Percentiles rank a stretch among this genome's conserved stretches.
phyloP scores from a whole-genome alignment of 331 rosid species.

The Spiraea crenata region DNA sequence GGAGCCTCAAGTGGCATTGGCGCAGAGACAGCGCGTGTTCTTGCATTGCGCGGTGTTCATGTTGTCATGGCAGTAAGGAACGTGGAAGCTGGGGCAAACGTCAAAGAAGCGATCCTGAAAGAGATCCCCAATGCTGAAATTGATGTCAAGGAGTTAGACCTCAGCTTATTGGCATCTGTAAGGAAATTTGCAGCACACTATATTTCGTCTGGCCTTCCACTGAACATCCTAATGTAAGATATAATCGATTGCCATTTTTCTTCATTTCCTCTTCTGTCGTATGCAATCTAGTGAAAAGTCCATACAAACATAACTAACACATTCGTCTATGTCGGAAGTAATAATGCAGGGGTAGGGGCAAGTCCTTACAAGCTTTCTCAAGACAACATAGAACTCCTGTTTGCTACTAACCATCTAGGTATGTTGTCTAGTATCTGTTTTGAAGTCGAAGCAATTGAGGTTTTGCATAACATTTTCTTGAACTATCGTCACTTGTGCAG shows the following conservation, averaged over 20 bases:
- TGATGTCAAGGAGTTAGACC: slow-evolving; percentile 15
- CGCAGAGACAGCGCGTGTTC: slow-evolving; percentile 6
- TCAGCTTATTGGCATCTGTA: slow-evolving; percentile 12
- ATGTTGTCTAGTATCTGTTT: not conserved
- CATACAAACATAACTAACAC: not conserved
- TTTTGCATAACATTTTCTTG: no score
- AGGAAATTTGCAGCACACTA: slow-evolving; percentile 9
- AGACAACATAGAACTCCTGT: slow-evolving; percentile 5
- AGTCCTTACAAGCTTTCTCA: not conserved
- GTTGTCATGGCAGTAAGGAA: slow-evolving; percentile 16
- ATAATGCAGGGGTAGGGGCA: slow-evolving; percentile 13
- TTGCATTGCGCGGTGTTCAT: slow-evolving; percentile 15
- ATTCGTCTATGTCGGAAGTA: not conserved
- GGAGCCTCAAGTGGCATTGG: slow-evolving; percentile 22
- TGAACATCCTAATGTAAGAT: slow-evolving; percentile 14
- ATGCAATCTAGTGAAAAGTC: not conserved
- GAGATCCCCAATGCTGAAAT: not conserved
- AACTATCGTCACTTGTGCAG: not conserved
- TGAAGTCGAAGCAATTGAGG: not conserved
- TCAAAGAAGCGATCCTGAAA: slow-evolving; percentile 1
- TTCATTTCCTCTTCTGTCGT: no score
- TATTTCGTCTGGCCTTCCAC: not conserved
- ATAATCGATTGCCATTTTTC: no score
- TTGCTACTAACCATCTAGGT: slow-evolving; percentile 18
- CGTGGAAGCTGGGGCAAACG: not conserved